Percentiles rank a stretch among this genome's conserved stretches.
phyloP scores from a whole-genome alignment of 1,284 basidiomycete genomes.

The Rhizoctonia solani region DNA sequence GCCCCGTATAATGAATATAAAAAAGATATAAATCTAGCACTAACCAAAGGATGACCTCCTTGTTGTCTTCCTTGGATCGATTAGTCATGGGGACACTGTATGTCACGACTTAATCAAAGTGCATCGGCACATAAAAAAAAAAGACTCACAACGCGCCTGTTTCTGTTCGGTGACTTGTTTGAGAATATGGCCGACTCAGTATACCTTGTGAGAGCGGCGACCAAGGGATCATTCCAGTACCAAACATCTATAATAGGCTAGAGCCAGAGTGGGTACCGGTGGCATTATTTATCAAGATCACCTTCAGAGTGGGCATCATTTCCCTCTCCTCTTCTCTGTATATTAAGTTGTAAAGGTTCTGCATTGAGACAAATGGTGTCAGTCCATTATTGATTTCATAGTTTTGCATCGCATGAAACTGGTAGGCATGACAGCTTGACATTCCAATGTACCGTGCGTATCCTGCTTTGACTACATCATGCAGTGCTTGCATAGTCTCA shows the following conservation, averaged over 20 bases:
- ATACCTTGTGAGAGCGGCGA: conserved; percentile 5
- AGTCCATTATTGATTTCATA: conserved; percentile 47
- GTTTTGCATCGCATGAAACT: conserved; percentile 43
- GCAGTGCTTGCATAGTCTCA: conserved; percentile 52
- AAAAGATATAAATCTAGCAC: background rate
- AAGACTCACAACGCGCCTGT: background rate
- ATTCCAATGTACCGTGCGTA: conserved; percentile 52
- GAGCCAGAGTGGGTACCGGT: conserved; percentile 39
- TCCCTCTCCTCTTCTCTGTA: conserved; percentile 45
- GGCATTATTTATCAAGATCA: conserved; percentile 37
- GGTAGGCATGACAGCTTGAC: conserved; percentile 38
- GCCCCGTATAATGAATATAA: background rate
- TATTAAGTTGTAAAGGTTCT: conserved; percentile 44
- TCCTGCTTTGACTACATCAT: conserved; percentile 50
- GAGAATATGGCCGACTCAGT: background rate
- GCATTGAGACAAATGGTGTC: conserved; percentile 52
- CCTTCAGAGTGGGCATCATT: conserved; percentile 41
- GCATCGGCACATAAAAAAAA: background rate
- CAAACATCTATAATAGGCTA: conserved; percentile 43
- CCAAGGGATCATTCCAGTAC: conserved; percentile 33
- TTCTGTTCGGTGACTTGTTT: background rate
- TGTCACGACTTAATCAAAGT: background rate
- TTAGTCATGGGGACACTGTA: background rate
- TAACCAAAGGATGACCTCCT: background rate
- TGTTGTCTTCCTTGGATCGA: background rate